Percentiles rank a stretch among this genome's conserved stretches.
Conservation (phyloP, 495 filamentous ascomycete genomes). For the Jackrogersella minutella region DNA sequence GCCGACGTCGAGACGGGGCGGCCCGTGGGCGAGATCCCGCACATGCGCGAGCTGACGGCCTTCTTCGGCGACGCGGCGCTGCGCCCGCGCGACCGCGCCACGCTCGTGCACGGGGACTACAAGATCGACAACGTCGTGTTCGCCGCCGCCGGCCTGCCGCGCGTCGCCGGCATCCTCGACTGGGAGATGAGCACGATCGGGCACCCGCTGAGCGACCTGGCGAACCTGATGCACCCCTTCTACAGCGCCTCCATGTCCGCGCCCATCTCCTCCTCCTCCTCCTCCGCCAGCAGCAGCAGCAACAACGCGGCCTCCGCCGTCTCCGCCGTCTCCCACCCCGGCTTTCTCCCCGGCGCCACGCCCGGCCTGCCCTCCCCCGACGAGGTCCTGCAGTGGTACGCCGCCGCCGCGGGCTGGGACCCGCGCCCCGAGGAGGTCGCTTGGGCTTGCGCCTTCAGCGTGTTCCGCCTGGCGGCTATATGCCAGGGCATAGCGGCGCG, state of each 20-base stretch:
- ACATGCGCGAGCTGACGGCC: conserved; percentile 77
- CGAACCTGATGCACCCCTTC: conserved; percentile 79
- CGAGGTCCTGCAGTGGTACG: conserved; percentile 80
- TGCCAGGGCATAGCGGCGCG: conserved; percentile 94
- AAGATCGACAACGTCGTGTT: conserved; percentile 98
- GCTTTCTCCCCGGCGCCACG: conserved; percentile 67
- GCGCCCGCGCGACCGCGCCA: conserved; percentile 80
- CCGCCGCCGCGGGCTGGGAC: conserved; percentile 73
- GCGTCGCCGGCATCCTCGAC: conserved; percentile 92
- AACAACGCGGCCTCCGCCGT: conserved; percentile 3
- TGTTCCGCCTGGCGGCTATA: conserved; percentile 75
- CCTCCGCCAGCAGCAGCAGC: conserved; percentile 21
- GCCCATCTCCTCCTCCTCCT: conserved; percentile 26
- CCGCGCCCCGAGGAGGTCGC: conserved; percentile 68
- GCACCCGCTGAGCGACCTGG: conserved; percentile 88
- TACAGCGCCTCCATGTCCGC: conserved; percentile 50
- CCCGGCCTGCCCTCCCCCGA: conserved; percentile 78
- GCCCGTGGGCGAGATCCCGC: conserved; percentile 81
- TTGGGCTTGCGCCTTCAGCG: conserved; percentile 71
- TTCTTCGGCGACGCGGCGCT: conserved; percentile 74
- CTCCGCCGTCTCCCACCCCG: conserved; percentile 47
- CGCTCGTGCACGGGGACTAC: conserved; percentile 92
- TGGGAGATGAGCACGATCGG: conserved; percentile 98
- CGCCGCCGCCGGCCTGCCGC: conserved; percentile 83
- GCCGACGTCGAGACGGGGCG: conserved; percentile 77